These are phyloP conservation scores for Parachaetomium inaequale DNA, from an alignment of 495 filamentous ascomycete genomes.

Conservation along the genomic window DNA sequence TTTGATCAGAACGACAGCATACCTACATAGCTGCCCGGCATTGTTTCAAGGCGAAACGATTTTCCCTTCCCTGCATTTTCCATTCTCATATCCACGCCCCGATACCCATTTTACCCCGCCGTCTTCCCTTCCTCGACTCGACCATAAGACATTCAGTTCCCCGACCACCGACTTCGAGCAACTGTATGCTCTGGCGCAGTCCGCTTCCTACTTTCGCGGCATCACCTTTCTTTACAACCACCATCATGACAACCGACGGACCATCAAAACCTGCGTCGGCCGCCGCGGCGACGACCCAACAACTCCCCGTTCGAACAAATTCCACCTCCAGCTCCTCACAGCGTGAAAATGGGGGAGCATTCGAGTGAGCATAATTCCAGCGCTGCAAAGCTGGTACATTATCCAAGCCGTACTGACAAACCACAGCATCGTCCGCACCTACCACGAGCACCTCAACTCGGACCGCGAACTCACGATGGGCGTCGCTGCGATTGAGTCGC, in stretches of 20 bases:
- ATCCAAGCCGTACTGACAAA: slow-evolving; percentile 4
- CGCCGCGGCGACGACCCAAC: neutral
- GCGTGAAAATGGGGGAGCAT: slow-evolving; percentile 19
- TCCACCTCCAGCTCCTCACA: neutral
- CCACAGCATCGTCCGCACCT: slow-evolving; percentile 52
- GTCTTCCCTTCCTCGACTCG: neutral
- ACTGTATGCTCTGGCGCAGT: slow-evolving; percentile 26
- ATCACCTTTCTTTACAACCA: slow-evolving; percentile 18
- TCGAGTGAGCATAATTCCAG: slow-evolving; percentile 24
- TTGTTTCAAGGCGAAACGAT: too few species aligned
- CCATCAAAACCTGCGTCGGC: slow-evolving; percentile 3
- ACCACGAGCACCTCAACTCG: slow-evolving; percentile 48
- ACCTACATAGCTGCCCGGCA: too few species aligned
- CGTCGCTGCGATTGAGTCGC: slow-evolving; percentile 89
- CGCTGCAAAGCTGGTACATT: neutral
- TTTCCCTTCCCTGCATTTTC: too few species aligned
- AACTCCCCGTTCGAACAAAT: slow-evolving; percentile 17
- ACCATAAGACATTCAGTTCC: neutral
- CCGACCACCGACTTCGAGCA: neutral
- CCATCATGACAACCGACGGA: slow-evolving; percentile 24
- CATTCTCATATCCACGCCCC: neutral
- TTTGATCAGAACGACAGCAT: too few species aligned
- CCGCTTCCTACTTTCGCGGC: slow-evolving; percentile 26
- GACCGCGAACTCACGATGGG: slow-evolving; percentile 92
- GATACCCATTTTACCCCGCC: neutral